These are phyloP conservation scores for Saccharum spontaneum DNA, from an alignment of 176 grass and related monocot species.

Conservation along the genomic window DNA sequence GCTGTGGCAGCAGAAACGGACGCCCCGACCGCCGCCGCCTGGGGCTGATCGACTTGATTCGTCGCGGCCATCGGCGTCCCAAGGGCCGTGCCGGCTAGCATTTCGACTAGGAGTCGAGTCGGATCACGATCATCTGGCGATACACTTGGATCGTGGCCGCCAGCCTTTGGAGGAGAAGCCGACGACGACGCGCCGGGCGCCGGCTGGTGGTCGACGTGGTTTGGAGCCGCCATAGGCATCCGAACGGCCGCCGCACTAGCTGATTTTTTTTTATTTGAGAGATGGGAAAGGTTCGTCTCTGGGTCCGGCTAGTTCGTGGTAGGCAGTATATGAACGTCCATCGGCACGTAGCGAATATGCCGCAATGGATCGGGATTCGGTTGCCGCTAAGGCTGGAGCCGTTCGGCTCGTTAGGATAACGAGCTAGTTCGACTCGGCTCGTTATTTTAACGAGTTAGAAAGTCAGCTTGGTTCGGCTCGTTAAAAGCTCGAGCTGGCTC, in stretches of 20 bases:
- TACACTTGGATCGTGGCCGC: not conserved
- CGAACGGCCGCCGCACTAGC: not conserved
- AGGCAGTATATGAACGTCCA: too few relatives aligned
- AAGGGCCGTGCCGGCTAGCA: not conserved
- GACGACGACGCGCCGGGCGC: not conserved
- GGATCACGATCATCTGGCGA: not conserved
- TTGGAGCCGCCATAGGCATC: not conserved
- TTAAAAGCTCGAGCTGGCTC: too few relatives aligned
- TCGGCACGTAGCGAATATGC: too few relatives aligned
- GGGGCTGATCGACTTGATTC: not conserved
- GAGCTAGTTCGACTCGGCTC: too few relatives aligned
- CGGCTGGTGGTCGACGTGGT: not conserved
- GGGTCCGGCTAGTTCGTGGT: not conserved
- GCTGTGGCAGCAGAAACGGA: not conserved
- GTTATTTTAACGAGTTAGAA: too few relatives aligned
- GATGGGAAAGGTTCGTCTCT: not conserved
- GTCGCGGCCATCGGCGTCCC: not conserved
- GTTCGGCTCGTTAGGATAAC: too few relatives aligned
- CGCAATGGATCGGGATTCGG: not conserved
- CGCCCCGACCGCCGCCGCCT: not conserved
- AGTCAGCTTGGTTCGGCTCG: too few relatives aligned
- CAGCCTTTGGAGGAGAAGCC: not conserved
- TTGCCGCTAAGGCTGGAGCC: too few relatives aligned
- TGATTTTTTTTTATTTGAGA: not conserved
- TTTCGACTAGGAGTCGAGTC: not conserved